These are phyloP conservation scores for Penicillium sp. DNA, from an alignment of 2,329 filamentous ascomycete genomes.

Conservation along the genomic window DNA sequence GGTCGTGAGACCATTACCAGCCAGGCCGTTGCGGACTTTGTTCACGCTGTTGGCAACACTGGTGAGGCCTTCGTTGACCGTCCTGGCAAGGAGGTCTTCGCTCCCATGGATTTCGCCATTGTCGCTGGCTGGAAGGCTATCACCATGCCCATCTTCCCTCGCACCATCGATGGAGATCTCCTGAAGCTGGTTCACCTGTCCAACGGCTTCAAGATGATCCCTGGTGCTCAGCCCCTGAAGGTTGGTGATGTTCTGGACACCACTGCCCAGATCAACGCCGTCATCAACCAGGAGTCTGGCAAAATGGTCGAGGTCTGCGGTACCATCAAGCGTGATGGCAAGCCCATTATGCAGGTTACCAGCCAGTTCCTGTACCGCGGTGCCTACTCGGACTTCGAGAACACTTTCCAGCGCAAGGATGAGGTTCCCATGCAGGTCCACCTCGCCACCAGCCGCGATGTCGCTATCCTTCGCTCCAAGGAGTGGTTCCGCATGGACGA, in stretches of 20 bases:
- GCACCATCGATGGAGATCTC: slow-evolving; percentile 92
- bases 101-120: slow-evolving; percentile 98
- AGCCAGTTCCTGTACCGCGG: slow-evolving; percentile 98
- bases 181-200: slow-evolving; percentile 96
- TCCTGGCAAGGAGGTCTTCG: slow-evolving; percentile 90
- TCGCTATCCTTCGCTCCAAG: slow-evolving; percentile 93
- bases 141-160: slow-evolving; percentile 98
- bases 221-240: slow-evolving; percentile 91
- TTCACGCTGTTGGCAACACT: slow-evolving; percentile 98
- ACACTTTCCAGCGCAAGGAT: slow-evolving; percentile 97
- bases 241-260: slow-evolving; percentile 93
- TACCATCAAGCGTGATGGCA: slow-evolving; percentile 82
- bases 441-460: slow-evolving; percentile 84
- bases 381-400: slow-evolving; percentile 89
- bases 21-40: slow-evolving; percentile 96
- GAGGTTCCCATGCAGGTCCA: slow-evolving; percentile 96
- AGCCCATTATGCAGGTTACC: slow-evolving; percentile 96
- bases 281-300: slow-evolving; percentile 96
- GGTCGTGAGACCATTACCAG: slow-evolving; percentile 85
- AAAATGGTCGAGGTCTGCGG: slow-evolving; percentile 99
- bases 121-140: slow-evolving; percentile 99
- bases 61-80: slow-evolving; percentile 97
- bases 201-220: slow-evolving; percentile 97
- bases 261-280: slow-evolving; percentile 93
- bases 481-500: slow-evolving; percentile 95